Evolutionary conservation across 345 rosid species (phyloP), one percentile per base, ranked within the genome.

Genomic region (Bruguiera gymnorhiza): DNA sequence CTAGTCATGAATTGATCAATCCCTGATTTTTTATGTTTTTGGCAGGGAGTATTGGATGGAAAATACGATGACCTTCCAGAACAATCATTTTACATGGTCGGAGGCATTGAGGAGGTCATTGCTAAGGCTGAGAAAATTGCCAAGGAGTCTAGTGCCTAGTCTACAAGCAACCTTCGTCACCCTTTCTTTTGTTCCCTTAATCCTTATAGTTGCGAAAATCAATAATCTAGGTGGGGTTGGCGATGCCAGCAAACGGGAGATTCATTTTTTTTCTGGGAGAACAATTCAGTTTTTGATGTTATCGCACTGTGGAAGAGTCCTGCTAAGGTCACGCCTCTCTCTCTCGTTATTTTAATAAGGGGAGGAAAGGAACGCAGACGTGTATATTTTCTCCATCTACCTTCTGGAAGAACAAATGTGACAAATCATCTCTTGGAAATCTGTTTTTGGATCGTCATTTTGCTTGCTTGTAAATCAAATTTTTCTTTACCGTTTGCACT

Each of bases 121-220:
- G 92, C 97, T 27, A 90, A 90, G 84, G 97, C 90, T 2, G 94
- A 86, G 37, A 86, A 88, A 88, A 93, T 93, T 66, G 80, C 97
- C 61, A 87, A 74, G 86, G 97, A 93, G 63, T 66, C 81, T 16
- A 80, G 87, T 34, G 81, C 88, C 34, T 84, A 83, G 75, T 55
- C 50, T 23, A 8, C 67, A 26, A 31, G 57, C 31, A 18, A 43
- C 11, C 29, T 9, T 48, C 56, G 24, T 31, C 46, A 51, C 55
- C 46, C 6, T 26, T 6, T 36, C 62, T 36, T 70, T 52, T 63
- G 55, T 68, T 52, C 52, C 36, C 70, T 36, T 46, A 32, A 64
- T 15, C 39, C 63, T 71, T 56, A 65, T 58, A 65, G 48, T 24
- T 72, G 70, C 55, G 20, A 73, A 60, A 73, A 66, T 58, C 43